Base-by-base conservation (phyloP, 2,329 filamentous ascomycete species). In the Sarocladium brachiariae region DNA sequence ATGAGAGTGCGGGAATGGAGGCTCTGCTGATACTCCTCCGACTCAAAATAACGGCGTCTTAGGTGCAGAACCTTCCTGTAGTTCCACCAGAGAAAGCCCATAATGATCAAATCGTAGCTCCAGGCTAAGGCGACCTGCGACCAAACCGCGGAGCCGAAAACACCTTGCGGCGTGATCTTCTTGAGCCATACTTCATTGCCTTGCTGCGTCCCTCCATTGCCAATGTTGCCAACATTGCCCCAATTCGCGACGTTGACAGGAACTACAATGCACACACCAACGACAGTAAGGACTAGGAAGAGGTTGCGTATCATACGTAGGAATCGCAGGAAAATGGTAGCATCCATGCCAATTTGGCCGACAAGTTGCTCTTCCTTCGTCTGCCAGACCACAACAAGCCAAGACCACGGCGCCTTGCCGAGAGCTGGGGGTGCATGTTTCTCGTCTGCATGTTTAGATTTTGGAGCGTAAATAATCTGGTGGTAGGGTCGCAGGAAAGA, bases 231-330 rank as follows among this genome's bases (percentile, higher is more conserved):
- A 9, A 10, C 9, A 23, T 19, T 11, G 19, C 51, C n/a, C n/a
- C n/a, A n/a, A n/a, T 77, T 70, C 7, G 71, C 70, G 53, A 88
- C 68, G 62, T 96, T 92, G 60, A 95, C 71, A 0, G 93, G 93
- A 34, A 96, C 83, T 56, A 96, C 75, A 53, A 97, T 80, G 49
- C 74, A 75, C 57, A 88, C 85, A 16, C 87, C 89, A 27, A 95
- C 66, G 6, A 95, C 56, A 24, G 83, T 78, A 51, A 96, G 70
- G 7, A 80, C 70, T 24, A 87, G 63, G 63, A 97, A 96, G 56
- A 97, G 87, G 64, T 96, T 93, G 53, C 93, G 84, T 63, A 88
- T 88, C 93, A 99, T 97, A 57, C 84, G 79, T 47, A 84, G 81
- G 61, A 96, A 91, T 49, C 92, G 84, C 57, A 99, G 73, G 65